Evolutionary conservation across 257 asterid genomes (phyloP).

Genomic region (Handroanthus guayacan): DNA sequence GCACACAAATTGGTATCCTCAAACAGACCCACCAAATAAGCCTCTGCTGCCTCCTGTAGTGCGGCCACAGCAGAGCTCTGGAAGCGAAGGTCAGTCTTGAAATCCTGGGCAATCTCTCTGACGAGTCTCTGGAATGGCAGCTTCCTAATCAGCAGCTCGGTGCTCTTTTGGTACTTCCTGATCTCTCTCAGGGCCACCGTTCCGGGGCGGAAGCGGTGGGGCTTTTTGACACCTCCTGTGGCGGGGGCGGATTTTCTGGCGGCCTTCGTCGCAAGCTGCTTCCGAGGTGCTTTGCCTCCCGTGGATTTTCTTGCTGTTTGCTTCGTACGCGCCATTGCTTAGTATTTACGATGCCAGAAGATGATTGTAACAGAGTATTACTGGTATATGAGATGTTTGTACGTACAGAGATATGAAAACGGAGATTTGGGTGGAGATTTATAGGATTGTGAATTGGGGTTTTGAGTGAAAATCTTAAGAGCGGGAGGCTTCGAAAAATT

Average conservation of each 20-base stretch:
- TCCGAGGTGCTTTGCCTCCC: conserved; percentile 23
- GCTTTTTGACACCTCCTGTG: conserved; percentile 24
- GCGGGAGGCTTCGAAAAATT: background rate
- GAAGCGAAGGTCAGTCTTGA: conserved; percentile 17
- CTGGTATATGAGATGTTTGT: too few species aligned
- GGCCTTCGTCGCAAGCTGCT: conserved; percentile 25
- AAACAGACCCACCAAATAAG: conserved; percentile 19
- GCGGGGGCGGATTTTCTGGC: conserved; percentile 27
- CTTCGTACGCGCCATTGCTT: conserved; percentile 7
- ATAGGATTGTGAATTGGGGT: background rate
- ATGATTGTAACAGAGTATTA: too few species aligned
- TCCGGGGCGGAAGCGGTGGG: conserved; percentile 15
- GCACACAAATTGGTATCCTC: conserved; percentile 23
- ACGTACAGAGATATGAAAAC: too few species aligned
- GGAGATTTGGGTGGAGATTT: background rate
- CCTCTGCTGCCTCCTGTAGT: conserved; percentile 31
- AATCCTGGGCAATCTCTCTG: conserved; percentile 23
- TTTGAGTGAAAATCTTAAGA: background rate
- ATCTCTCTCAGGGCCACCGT: conserved; percentile 12
- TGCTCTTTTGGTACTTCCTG: background rate
- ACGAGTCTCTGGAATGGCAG: conserved; percentile 19
- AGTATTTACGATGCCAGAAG: background rate
- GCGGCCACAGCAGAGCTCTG: conserved; percentile 22
- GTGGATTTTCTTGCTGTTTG: conserved; percentile 22
- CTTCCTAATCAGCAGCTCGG: conserved; percentile 3